Conservation (phyloP, 805 yeast genomes). For the Kregervanrija delftensis region DNA sequence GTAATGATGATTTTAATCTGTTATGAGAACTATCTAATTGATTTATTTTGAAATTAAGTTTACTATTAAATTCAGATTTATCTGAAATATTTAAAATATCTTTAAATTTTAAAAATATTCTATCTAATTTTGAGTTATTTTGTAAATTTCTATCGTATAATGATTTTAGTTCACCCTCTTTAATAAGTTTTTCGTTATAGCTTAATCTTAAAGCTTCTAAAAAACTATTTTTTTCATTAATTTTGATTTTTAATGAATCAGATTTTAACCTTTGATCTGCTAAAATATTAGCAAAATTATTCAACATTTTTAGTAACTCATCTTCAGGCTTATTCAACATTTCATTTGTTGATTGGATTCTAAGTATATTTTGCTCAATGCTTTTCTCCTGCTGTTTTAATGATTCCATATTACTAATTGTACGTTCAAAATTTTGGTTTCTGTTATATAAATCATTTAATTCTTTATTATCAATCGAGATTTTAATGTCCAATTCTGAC, state of each 20-base stretch:
- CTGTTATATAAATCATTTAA: slow-evolving; percentile 61
- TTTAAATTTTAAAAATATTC: slow-evolving; percentile 7
- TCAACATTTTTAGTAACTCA: slow-evolving; percentile 32
- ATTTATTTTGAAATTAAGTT: slow-evolving; percentile 10
- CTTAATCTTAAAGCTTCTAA: slow-evolving; percentile 23
- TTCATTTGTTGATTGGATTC: slow-evolving; percentile 42
- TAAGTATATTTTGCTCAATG: slow-evolving; percentile 41
- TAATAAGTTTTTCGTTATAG: slow-evolving; percentile 33
- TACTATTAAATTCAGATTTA: slow-evolving; percentile 5
- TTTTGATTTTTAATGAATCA: slow-evolving; percentile 9
- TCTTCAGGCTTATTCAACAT: slow-evolving; percentile 38
- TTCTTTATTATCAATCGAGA: slow-evolving; percentile 48
- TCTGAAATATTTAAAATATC: slow-evolving; percentile 3
- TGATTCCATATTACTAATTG: slow-evolving; percentile 56
- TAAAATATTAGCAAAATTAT: slow-evolving; percentile 33
- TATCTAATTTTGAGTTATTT: slow-evolving; percentile 12
- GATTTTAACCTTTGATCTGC: slow-evolving; percentile 19
- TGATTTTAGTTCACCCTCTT: slow-evolving; percentile 50
- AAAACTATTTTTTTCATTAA: slow-evolving; percentile 10
- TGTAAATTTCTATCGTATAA: slow-evolving; percentile 18
- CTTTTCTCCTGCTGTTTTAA: slow-evolving; percentile 41
- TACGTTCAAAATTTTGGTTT: slow-evolving; percentile 75
- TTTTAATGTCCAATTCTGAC: slow-evolving; percentile 37
- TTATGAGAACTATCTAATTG: slow-evolving; percentile 4
- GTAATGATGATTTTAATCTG: slow-evolving; percentile 1